Base-by-base conservation (phyloP, 495 filamentous ascomycete genomes). In the Pseudoneurospora amorphoporcata region DNA sequence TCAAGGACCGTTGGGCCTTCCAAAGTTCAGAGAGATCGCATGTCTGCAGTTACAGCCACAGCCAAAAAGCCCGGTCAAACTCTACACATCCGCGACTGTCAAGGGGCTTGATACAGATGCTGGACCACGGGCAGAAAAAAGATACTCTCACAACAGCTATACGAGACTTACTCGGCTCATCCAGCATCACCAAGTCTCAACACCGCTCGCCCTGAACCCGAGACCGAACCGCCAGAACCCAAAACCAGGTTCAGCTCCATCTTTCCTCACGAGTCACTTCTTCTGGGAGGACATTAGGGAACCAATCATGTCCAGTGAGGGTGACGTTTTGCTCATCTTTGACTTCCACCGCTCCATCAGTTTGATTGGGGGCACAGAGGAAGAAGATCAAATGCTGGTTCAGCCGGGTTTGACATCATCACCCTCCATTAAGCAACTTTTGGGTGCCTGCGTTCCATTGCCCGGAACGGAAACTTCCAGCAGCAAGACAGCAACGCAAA, bases 201-300 rank as follows among this genome's bases (percentile, higher is more conserved):
- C 35, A 35, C 29, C 19, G 45, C 68, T 29, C 58, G 61, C 6
- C 47, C 61, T 10, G 71, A 68, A 1, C 74, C 73, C 14, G 42
- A 38, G 9, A 71, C 70, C 42, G 68, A 38, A 45, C 70, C 70
- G 23, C 43, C 42, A 23, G 42, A 68, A 68, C 70, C n/a, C 12
- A 38, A 3, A 32, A 43, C 45, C 14, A 45, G 58, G 45, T n/a
- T n/a, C n/a, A n/a, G n/a, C n/a, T n/a, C n/a, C n/a, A n/a, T n/a
- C n/a, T n/a, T n/a, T n/a, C n/a, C n/a, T n/a, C n/a, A 72, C 39
- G 9, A 74, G 45, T 6, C 61, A 39, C 5, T 77, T 79, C 72
- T 77, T 74, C 72, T 80, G 77, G 78, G 74, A 79, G 32, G 78
- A 80, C 70, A 72, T 80, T 29, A 71, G 78, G 16, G 77, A 79